Percentiles rank a stretch among this genome's conserved stretches.
These are phyloP conservation scores for Neurospora crassa DNA, from an alignment of 2,329 filamentous ascomycete genomes.

Conservation along the genomic window DNA sequence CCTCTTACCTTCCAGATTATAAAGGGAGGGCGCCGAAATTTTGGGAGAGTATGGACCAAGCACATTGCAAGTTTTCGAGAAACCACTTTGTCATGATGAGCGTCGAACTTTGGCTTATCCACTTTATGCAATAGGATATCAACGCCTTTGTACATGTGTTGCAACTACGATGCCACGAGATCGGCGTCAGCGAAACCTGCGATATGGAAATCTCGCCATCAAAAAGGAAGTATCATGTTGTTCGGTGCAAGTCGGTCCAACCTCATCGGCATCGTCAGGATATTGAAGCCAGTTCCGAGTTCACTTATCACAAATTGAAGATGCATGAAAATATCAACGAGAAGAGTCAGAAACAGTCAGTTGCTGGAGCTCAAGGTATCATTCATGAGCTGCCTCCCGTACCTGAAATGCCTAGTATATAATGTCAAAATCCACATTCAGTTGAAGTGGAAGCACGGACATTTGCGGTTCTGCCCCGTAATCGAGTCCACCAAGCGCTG, in stretches of 20 bases:
- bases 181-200: neutral
- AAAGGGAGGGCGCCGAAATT: no score
- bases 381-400: neutral
- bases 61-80: neutral
- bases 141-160: neutral
- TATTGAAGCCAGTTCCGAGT: neutral
- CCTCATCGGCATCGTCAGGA: neutral
- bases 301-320: neutral
- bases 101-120: neutral
- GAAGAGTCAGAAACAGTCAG: neutral
- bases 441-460: neutral
- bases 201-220: neutral
- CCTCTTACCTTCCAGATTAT: no score
- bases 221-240: neutral
- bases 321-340: neutral
- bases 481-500: neutral
- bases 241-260: neutral
- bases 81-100: neutral
- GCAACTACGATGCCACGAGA: neutral
- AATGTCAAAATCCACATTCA: neutral
- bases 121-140: neutral
- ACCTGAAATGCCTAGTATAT: neutral
- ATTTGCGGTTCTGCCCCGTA: neutral
- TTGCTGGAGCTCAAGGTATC: neutral
- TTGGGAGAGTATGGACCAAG: no score